A percentile compares a stretch with the other conserved stretches of the same genome.
These are phyloP conservation scores for Amanita inopinata DNA, from an alignment of 768 basidiomycete genomes.

Conservation along the genomic window DNA sequence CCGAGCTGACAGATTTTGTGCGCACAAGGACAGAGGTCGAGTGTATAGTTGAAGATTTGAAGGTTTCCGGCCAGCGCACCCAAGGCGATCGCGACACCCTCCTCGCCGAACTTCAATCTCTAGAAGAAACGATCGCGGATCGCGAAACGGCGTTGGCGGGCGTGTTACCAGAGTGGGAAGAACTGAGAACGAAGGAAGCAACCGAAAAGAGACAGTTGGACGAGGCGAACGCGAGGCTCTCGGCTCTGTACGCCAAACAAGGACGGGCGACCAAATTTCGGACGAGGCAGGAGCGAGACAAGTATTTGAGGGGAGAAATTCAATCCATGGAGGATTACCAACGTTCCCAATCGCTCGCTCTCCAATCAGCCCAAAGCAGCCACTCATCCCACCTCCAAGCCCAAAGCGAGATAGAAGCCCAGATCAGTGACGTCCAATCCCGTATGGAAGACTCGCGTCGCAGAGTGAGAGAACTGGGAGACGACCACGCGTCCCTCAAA, in stretches of 20 bases:
- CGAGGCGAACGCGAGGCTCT: slow-evolving; percentile 58
- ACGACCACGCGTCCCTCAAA: slow-evolving; percentile 51
- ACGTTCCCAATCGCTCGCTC: slow-evolving; percentile 41
- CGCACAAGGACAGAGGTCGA: slow-evolving; percentile 80
- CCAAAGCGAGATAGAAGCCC: slow-evolving; percentile 46
- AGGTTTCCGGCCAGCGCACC: slow-evolving; percentile 51
- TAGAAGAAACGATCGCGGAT: slow-evolving; percentile 51
- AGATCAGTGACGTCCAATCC: slow-evolving; percentile 44
- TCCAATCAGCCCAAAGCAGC: slow-evolving; percentile 44
- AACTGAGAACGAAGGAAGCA: slow-evolving; percentile 37
- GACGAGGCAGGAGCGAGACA: slow-evolving; percentile 76
- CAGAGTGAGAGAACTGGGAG: slow-evolving; percentile 45
- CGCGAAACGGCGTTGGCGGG: slow-evolving; percentile 56
- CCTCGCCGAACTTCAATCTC: slow-evolving; percentile 49
- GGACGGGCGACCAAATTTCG: slow-evolving; percentile 81
- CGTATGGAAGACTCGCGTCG: slow-evolving; percentile 59
- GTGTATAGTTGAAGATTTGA: slow-evolving; percentile 73
- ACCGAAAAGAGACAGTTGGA: slow-evolving; percentile 63
- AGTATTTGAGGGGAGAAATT: slow-evolving; percentile 75
- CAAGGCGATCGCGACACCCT: slow-evolving; percentile 55
- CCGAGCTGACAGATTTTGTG: slow-evolving; percentile 81
- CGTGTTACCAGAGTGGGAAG: slow-evolving; percentile 64
- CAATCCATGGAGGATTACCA: slow-evolving; percentile 55
- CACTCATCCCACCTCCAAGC: slow-evolving; percentile 37
- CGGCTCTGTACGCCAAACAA: slow-evolving; percentile 80